Evolutionary conservation across 768 basidiomycete genomes (phyloP).

Genomic region (Cantharellus anzutake): DNA sequence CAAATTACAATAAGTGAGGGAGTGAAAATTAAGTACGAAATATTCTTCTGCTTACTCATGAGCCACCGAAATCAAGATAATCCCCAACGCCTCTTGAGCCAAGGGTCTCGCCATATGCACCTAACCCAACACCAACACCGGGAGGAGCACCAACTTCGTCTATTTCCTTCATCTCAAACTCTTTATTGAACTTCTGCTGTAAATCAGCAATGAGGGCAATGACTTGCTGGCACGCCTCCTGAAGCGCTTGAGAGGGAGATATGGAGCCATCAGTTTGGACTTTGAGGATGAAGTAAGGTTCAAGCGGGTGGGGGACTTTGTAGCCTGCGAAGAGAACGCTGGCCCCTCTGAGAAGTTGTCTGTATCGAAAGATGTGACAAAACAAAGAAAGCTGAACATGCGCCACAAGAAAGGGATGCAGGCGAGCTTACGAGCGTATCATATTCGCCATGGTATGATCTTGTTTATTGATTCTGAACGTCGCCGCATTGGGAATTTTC

Average conservation of each 20-base stretch:
- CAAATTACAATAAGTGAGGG: too few species aligned
- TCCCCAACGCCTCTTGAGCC: not conserved
- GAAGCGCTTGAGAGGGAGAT: slow-evolving; percentile 66
- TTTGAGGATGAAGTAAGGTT: slow-evolving; percentile 87
- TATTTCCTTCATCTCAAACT: slow-evolving; percentile 14
- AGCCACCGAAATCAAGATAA: slow-evolving; percentile 1
- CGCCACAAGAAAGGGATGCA: not conserved
- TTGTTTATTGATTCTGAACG: slow-evolving; percentile 85
- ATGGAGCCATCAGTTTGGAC: slow-evolving; percentile 83
- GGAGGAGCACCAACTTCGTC: not conserved
- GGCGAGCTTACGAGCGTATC: slow-evolving; percentile 66
- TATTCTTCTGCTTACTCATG: not conserved
- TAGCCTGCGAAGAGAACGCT: slow-evolving; percentile 91
- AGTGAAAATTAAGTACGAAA: too few species aligned
- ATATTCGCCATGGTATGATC: slow-evolving; percentile 95
- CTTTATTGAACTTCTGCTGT: slow-evolving; percentile 19
- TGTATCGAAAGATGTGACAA: slow-evolving; percentile 16
- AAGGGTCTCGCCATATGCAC: slow-evolving; percentile 4
- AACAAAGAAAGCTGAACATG: not conserved
- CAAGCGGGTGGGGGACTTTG: slow-evolving; percentile 92
- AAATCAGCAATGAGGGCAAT: slow-evolving; percentile 35
- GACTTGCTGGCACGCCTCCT: slow-evolving; percentile 66
- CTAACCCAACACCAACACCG: slow-evolving; percentile 1
- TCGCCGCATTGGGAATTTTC: slow-evolving; percentile 94
- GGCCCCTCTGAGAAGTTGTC: slow-evolving; percentile 79